These are phyloP conservation scores for Vigna hirtella DNA, from an alignment of 306 rosid species.

Conservation along the genomic window DNA sequence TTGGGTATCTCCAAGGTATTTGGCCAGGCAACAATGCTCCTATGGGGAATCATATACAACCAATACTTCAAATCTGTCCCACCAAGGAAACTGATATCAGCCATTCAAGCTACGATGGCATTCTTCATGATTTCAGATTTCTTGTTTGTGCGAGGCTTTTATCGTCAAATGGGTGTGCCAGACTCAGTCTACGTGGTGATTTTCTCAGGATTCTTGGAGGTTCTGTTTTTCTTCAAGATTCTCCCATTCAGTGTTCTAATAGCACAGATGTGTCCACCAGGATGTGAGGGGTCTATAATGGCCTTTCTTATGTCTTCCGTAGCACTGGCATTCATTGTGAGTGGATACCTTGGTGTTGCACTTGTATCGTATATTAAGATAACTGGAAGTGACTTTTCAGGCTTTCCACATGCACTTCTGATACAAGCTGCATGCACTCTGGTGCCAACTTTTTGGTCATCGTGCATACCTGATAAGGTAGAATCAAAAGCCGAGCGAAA, in stretches of 20 bases:
- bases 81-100: slow-evolving; percentile 72
- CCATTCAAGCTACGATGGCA: slow-evolving; percentile 73
- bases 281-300: slow-evolving; percentile 96
- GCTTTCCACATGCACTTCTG: slow-evolving; percentile 68
- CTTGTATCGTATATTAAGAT: slow-evolving; percentile 72
- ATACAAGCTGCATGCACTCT: slow-evolving; percentile 78
- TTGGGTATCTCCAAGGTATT: slow-evolving; percentile 87
- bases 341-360: slow-evolving; percentile 90
- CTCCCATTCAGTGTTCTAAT: slow-evolving; percentile 80
- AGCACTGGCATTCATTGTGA: slow-evolving; percentile 75
- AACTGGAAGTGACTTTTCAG: slow-evolving; percentile 73
- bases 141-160: slow-evolving; percentile 78
- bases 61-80: slow-evolving; percentile 65
- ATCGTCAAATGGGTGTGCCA: slow-evolving; percentile 70
- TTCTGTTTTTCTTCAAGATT: slow-evolving; percentile 76
- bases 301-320: slow-evolving; percentile 85
- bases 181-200: slow-evolving; percentile 73
- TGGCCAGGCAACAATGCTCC: slow-evolving; percentile 88
- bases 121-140: slow-evolving; percentile 80
- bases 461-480: slow-evolving; percentile 67
- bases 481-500: slow-evolving; percentile 50
- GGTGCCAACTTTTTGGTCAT: slow-evolving; percentile 79
- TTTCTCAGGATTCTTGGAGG: slow-evolving; percentile 83
- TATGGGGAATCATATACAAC: slow-evolving; percentile 78
- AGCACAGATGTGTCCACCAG: slow-evolving; percentile 79